These are phyloP conservation scores for Mucor velutinosus DNA, from an alignment of 371 early-diverging fungal genomes.

Conservation along the genomic window DNA sequence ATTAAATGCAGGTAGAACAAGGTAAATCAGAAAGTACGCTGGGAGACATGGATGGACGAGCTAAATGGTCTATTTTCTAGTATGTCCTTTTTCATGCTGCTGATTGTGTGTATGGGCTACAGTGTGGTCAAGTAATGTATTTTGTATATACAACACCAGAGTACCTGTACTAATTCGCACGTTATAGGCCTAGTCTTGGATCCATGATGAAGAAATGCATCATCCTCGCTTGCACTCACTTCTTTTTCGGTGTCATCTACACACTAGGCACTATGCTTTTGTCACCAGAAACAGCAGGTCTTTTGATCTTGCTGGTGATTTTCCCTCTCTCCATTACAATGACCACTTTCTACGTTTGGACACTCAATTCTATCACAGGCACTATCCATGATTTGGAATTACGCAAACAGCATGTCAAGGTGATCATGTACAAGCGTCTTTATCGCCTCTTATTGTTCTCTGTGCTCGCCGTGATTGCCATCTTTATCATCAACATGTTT, in stretches of 20 bases:
- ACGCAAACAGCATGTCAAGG: slow-evolving; percentile 86
- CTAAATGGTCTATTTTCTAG: slow-evolving; percentile 23
- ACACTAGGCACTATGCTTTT: slow-evolving; percentile 80
- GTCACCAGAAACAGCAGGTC: slow-evolving; percentile 71
- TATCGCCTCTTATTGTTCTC: slow-evolving; percentile 80
- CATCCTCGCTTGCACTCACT: slow-evolving; percentile 78
- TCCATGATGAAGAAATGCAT: slow-evolving; percentile 87
- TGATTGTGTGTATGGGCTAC: slow-evolving; percentile 94
- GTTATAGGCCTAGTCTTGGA: slow-evolving; percentile 82
- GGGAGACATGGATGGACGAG: not conserved
- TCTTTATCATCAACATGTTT: slow-evolving; percentile 83
- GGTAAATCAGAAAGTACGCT: slow-evolving; percentile 25
- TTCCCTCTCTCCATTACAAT: slow-evolving; percentile 89
- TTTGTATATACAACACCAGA: not conserved
- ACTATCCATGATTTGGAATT: slow-evolving; percentile 52
- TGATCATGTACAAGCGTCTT: slow-evolving; percentile 87
- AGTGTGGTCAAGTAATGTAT: slow-evolving; percentile 83
- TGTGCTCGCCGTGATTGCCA: slow-evolving; percentile 68
- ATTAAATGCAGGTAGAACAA: slow-evolving; percentile 88
- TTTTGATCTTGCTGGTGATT: slow-evolving; percentile 77
- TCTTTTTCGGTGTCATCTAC: slow-evolving; percentile 88
- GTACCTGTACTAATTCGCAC: not conserved
- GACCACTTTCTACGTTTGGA: slow-evolving; percentile 96
- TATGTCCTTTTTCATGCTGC: slow-evolving; percentile 92
- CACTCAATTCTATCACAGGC: slow-evolving; percentile 43